phyloP scores from a whole-genome alignment of 2,329 filamentous ascomycete genomes.

The Trichophyton verrucosum region DNA sequence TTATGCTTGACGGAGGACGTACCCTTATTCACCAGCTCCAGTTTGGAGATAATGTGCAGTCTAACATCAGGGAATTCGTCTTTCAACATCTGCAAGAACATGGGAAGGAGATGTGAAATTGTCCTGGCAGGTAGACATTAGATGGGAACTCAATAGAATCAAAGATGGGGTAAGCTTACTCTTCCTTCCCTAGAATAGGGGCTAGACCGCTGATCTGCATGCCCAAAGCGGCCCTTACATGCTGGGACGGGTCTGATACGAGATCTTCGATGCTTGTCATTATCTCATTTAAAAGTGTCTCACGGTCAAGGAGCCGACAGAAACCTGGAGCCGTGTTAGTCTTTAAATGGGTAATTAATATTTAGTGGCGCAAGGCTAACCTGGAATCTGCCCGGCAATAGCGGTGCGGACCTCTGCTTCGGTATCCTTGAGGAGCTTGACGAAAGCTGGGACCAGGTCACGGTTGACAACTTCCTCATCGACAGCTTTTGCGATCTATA shows the following conservation, averaged over 20 bases:
- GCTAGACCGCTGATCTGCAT: constrained; percentile 95
- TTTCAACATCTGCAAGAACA: constrained; percentile 99
- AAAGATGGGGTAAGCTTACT: constrained; percentile 46
- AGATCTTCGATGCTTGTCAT: constrained; percentile 95
- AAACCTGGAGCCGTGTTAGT: constrained; percentile 50
- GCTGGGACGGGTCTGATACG: constrained; percentile 89
- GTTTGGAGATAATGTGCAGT: constrained; percentile 98
- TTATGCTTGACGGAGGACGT: constrained; percentile 19
- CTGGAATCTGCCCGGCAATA: constrained; percentile 91
- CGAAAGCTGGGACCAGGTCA: constrained; percentile 90
- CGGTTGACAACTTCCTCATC: constrained; percentile 91
- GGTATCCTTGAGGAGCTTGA: constrained; percentile 94
- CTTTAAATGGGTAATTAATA: neutral
- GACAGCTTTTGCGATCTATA: constrained; percentile 89
- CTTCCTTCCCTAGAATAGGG: constrained; percentile 93
- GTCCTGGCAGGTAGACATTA: constrained; percentile 46
- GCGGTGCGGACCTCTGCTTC: constrained; percentile 96
- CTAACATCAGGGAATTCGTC: constrained; percentile 97
- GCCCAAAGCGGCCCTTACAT: constrained; percentile 87
- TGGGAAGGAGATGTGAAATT: constrained; percentile 88
- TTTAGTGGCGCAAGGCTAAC: constrained; percentile 29
- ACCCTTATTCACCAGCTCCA: constrained; percentile 96
- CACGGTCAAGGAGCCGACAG: constrained; percentile 76
- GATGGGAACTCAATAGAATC: neutral
- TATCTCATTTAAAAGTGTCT: constrained; percentile 83